Evolutionary conservation across 225 moss, liverwort and hornwort genomes (phyloP).

Genomic region (Sphagnum contortum): DNA sequence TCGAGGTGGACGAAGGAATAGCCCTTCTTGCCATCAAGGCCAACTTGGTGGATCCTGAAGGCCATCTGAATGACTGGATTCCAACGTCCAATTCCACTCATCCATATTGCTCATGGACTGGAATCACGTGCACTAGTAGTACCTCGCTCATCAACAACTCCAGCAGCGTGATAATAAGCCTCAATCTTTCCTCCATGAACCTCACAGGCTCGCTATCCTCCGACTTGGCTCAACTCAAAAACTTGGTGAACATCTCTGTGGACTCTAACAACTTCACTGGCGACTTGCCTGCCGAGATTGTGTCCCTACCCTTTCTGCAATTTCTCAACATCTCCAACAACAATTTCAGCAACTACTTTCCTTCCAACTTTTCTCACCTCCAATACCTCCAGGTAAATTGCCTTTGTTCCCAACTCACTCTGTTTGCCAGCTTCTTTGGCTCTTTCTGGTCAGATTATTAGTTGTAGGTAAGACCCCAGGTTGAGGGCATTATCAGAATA

Average conservation of each 20-base stretch:
- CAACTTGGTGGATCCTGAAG: constrained; percentile 17
- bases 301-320: constrained; percentile 24
- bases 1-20: constrained; percentile 20
- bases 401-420: no score
- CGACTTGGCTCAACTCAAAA: constrained; percentile 24
- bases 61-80: constrained; percentile 29
- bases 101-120: constrained; percentile 28
- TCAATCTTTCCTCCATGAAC: constrained; percentile 41
- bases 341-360: constrained; percentile 39
- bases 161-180: constrained; percentile 14
- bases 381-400: constrained; percentile 41
- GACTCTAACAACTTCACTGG: constrained; percentile 83
- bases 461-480: no score
- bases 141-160: neutral
- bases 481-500: no score
- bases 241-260: constrained; percentile 36
- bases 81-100: constrained; percentile 18
- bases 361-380: constrained; percentile 62
- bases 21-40: constrained; percentile 35
- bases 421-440: no score
- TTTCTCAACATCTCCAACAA: constrained; percentile 66
- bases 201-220: constrained; percentile 29
- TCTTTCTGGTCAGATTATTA: neutral
- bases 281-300: constrained; percentile 38
- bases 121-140: constrained; percentile 23